Evolutionary conservation across 2,329 filamentous ascomycete species (phyloP).

Genomic region (Ilyonectria destructans): DNA sequence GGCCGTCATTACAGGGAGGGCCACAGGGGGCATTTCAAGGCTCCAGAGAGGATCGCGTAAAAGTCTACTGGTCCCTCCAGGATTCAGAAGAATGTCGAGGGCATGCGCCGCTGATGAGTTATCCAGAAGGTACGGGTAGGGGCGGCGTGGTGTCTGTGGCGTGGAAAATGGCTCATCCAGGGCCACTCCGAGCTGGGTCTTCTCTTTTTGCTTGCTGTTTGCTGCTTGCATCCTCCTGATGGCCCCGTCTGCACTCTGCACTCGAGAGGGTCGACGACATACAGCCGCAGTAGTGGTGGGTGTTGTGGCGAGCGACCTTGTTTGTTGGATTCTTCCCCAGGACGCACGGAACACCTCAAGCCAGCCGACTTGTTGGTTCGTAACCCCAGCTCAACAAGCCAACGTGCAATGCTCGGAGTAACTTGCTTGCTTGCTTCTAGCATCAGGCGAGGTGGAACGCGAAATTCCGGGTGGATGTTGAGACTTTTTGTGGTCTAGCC

Average conservation of each 20-base stretch:
- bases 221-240: conserved; percentile 5
- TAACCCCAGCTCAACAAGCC: not conserved
- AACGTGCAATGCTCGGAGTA: not conserved
- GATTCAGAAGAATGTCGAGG: not conserved
- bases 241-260: conserved; percentile 18
- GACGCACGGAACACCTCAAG: not conserved
- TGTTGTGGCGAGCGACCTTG: conserved; percentile 9
- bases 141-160: not conserved
- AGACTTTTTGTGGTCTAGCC: conserved; percentile 9
- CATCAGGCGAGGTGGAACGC: conserved; percentile 35
- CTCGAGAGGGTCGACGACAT: conserved; percentile 2
- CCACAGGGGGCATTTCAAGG: too few species aligned
- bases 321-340: not conserved
- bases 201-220: conserved; percentile 2
- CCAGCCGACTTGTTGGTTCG: not conserved
- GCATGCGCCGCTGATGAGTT: not conserved
- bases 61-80: not conserved
- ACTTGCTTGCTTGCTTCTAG: conserved; percentile 9
- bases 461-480: conserved; percentile 13
- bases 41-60: too few species aligned
- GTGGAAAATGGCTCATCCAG: conserved; percentile 30
- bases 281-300: not conserved
- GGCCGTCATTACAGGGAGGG: not conserved
- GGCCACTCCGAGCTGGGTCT: not conserved
- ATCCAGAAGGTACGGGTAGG: not conserved